Evolutionary conservation across 345 rosid genomes (phyloP).

Genomic region (Geranium brycei): DNA sequence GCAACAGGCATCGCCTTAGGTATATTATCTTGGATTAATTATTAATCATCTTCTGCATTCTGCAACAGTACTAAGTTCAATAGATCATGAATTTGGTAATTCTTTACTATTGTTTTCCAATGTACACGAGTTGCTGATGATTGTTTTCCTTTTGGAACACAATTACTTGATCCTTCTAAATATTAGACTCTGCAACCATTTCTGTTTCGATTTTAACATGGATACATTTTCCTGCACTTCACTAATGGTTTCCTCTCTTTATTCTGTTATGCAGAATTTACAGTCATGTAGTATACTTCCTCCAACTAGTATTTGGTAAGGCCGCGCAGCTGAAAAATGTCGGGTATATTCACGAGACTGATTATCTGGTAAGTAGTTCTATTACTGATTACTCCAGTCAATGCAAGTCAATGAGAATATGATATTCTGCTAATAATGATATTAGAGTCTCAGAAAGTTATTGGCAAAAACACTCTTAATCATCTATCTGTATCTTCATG

Average conservation of each 20-base stretch:
- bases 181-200: too few relatives aligned
- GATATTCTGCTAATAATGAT: too few relatives aligned
- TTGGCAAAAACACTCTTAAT: too few relatives aligned
- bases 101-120: too few relatives aligned
- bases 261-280: conserved; percentile 29
- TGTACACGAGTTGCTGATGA: too few relatives aligned
- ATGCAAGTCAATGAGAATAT: background rate
- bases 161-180: background rate
- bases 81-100: background rate
- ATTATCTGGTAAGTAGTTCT: conserved; percentile 21
- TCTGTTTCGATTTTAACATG: background rate
- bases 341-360: conserved; percentile 8
- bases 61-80: background rate
- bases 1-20: conserved; percentile 99
- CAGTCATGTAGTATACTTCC: conserved; percentile 34
- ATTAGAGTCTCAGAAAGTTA: too few relatives aligned
- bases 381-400: background rate
- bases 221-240: background rate
- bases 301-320: conserved; percentile 17
- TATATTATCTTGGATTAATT: conserved; percentile 7
- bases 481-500: too few relatives aligned
- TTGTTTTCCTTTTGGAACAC: background rate
- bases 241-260: conserved; percentile 5
- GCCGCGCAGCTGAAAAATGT: conserved; percentile 12
- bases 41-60: background rate